A percentile compares a stretch with the other conserved stretches of the same genome.
phyloP scores from a whole-genome alignment of 2,329 filamentous ascomycete species.

The Alternaria rosae region DNA sequence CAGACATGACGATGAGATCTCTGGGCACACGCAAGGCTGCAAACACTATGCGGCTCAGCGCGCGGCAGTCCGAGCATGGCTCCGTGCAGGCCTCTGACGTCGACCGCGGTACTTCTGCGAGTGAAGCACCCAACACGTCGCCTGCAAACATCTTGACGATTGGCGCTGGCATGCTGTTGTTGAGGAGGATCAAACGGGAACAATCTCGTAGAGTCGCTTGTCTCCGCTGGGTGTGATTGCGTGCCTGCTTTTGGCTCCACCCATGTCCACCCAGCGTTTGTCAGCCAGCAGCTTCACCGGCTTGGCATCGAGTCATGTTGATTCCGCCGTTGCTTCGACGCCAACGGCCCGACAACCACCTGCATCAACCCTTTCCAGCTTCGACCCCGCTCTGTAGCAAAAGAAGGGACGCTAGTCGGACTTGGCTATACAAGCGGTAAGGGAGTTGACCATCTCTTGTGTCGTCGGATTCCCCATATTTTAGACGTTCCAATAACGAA shows the following conservation, averaged over 20 bases:
- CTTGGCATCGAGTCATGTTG: constrained; percentile 2
- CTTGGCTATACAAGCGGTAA: not conserved
- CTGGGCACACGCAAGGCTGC: not conserved
- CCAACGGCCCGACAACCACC: not conserved
- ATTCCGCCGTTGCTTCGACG: not conserved
- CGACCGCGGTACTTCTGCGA: not conserved
- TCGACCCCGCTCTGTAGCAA: not conserved
- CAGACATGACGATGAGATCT: constrained; percentile 1
- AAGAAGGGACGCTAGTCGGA: not conserved
- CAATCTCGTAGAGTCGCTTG: not conserved
- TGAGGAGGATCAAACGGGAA: not conserved
- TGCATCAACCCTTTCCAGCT: not conserved
- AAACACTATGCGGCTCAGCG: not conserved
- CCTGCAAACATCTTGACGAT: not conserved
- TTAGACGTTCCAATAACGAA: not conserved
- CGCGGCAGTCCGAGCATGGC: not conserved
- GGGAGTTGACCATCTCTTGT: not conserved
- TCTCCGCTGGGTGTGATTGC: constrained; percentile 1
- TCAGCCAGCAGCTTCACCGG: not conserved
- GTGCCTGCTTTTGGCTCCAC: constrained; percentile 3
- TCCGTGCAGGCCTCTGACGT: not conserved
- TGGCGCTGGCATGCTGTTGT: not conserved
- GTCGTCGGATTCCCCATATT: not conserved
- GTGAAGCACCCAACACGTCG: not conserved
- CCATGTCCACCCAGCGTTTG: not conserved